Evolutionary conservation across 768 basidiomycete genomes (phyloP).

Genomic region (Suillus luteus): DNA sequence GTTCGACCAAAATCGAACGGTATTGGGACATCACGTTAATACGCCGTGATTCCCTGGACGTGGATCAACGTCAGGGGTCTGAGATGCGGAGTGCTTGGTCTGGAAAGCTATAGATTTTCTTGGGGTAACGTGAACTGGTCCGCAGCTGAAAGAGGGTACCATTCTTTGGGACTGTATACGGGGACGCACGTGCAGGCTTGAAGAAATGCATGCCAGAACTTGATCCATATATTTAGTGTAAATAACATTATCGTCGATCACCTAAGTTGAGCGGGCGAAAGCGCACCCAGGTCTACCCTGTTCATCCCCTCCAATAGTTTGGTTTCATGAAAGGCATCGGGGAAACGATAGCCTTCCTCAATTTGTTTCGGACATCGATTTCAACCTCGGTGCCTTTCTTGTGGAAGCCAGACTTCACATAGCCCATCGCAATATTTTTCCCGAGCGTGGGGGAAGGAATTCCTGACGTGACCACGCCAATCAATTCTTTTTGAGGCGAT

Average conservation of each 20-base stretch:
- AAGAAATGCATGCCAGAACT: not conserved
- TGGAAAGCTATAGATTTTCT: not conserved
- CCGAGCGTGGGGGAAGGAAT: slow-evolving; percentile 91
- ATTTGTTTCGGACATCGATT: slow-evolving; percentile 83
- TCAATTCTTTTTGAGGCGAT: slow-evolving; percentile 50
- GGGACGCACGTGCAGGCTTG: not conserved
- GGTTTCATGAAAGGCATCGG: slow-evolving; percentile 89
- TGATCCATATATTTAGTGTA: slow-evolving; percentile 3
- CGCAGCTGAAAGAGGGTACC: not conserved
- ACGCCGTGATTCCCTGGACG: not conserved
- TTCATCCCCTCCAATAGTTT: slow-evolving; percentile 73
- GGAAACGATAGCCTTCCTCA: slow-evolving; percentile 70
- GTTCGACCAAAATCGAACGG: slow-evolving; percentile 17
- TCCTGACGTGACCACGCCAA: slow-evolving; percentile 89
- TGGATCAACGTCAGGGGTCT: not conserved
- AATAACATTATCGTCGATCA: not conserved
- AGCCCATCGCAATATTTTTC: slow-evolving; percentile 97
- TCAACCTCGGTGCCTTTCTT: slow-evolving; percentile 88
- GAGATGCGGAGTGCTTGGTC: not conserved
- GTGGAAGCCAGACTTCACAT: slow-evolving; percentile 77
- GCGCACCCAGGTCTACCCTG: not conserved
- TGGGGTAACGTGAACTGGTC: not conserved
- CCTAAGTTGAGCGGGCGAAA: slow-evolving; percentile 7
- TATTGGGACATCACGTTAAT: slow-evolving; percentile 13
- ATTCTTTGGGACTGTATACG: not conserved